Evolutionary conservation across 108 stramenopile genomes (phyloP).

Genomic region (Craspedostauros australis): DNA sequence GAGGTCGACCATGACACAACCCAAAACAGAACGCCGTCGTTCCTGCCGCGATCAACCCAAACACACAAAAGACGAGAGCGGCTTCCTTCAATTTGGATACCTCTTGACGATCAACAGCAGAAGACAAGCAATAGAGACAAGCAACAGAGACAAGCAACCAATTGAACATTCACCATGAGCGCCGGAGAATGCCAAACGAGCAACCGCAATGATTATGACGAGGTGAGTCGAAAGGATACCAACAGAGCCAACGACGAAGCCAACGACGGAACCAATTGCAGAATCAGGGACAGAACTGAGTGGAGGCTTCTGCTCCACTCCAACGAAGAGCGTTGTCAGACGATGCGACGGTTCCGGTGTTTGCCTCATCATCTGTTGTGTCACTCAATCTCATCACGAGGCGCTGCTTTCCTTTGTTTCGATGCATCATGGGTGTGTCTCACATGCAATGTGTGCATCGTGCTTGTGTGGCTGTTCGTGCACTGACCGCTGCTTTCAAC

Average conservation of each 20-base stretch:
- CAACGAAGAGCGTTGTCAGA: not conserved
- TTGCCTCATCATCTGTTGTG: not conserved
- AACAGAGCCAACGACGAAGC: not conserved
- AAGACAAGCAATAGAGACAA: no score
- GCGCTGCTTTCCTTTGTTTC: not conserved
- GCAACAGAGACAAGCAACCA: not conserved
- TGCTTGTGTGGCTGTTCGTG: not conserved
- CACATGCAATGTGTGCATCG: no score
- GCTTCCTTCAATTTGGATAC: no score
- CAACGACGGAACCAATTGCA: not conserved
- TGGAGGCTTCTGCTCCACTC: not conserved
- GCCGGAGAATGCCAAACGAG: conserved; percentile 85
- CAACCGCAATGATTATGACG: conserved; percentile 77
- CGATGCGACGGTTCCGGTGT: not conserved
- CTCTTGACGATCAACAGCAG: no score
- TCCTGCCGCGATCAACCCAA: no score
- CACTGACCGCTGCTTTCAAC: not conserved
- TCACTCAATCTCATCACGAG: not conserved
- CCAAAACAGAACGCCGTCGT: no score
- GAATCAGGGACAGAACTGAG: not conserved
- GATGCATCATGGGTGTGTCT: not conserved
- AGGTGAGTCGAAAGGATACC: conserved; percentile 24
- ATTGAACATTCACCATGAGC: conserved; percentile 18
- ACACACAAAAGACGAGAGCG: no score
- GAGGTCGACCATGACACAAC: no score